phyloP scores from a whole-genome alignment of 305 asterid genomes.

The Fraxinus angustifolia region DNA sequence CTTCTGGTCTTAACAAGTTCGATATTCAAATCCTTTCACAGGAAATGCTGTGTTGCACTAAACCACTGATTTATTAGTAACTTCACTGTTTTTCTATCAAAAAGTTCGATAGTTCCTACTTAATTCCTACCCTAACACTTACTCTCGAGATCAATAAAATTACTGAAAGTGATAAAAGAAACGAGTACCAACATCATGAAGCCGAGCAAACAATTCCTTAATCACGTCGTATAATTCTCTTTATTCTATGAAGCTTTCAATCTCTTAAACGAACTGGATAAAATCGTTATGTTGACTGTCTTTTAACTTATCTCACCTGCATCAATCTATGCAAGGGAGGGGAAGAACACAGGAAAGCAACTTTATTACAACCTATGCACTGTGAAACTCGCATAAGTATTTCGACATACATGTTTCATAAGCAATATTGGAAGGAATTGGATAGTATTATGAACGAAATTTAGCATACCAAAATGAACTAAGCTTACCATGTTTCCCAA shows the following conservation, averaged over 20 bases:
- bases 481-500: not conserved
- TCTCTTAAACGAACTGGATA: not conserved
- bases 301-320: not conserved
- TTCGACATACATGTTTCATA: not conserved
- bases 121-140: not conserved
- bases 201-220: not conserved
- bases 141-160: not conserved
- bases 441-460: not conserved
- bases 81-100: not conserved
- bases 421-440: not conserved
- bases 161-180: not conserved
- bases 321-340: not conserved
- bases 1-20: not conserved
- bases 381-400: not conserved
- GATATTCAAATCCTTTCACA: not conserved
- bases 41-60: not conserved
- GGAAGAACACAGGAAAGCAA: not conserved
- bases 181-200: not conserved
- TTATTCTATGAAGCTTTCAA: not conserved
- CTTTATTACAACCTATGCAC: not conserved
- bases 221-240: not conserved
- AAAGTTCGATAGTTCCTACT: not conserved
- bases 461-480: not conserved
- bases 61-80: not conserved
- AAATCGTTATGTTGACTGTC: not conserved